Evolutionary conservation across 2,329 filamentous ascomycete genomes (phyloP), one percentile per base, ranked within the genome.

Genomic region (Colletotrichum graminicola): DNA sequence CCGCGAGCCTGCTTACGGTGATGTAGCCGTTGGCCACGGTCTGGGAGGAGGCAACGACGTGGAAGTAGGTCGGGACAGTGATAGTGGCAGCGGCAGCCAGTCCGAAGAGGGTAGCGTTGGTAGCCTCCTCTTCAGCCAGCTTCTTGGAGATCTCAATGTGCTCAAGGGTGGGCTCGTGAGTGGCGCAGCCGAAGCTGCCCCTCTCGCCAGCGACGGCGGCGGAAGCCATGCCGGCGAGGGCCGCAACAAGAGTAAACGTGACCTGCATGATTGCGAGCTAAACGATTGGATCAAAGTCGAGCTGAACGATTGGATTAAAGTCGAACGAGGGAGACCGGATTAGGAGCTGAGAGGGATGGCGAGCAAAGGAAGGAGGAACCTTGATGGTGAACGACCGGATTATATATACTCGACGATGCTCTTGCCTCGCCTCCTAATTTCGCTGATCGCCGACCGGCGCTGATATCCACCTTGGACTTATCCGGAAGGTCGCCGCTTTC

Each of bases 51-150:
- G 81, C 78, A 62, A 82, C 76, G 26, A 82, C 77, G 74, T 82
- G 80, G 74, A 82, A 79, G 74, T 82, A 82, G 55, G 81, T 79
- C 68, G 83, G 81, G 49, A 84, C 75, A 74, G 78, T 78, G 74
- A 80, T 74, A 51, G 73, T 75, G 6, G 77, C 75, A 23, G 56
- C 49, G 23, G 77, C 75, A 34, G 56, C 45, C 26, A 73, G 72
- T 34, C 71, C 62, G 21, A 74, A 73, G 51, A 66, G 51, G 34
- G 55, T 34, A 39, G 29, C 52, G 11, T 62, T 34, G 39, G 21
- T 36, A 29, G 47, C 61, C 67, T 76, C 75, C 57, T 75, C 36
- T 45, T 63, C 62, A 32, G 73, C 74, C 26, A 76, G 60, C 45
- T 62, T 70, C 57, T 73, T 59, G 57, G 74, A 69, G 49, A 76